Percentiles rank a stretch among this genome's conserved stretches.
phyloP scores from a whole-genome alignment of 257 asterid genomes.

The Apocynum venetum region DNA sequence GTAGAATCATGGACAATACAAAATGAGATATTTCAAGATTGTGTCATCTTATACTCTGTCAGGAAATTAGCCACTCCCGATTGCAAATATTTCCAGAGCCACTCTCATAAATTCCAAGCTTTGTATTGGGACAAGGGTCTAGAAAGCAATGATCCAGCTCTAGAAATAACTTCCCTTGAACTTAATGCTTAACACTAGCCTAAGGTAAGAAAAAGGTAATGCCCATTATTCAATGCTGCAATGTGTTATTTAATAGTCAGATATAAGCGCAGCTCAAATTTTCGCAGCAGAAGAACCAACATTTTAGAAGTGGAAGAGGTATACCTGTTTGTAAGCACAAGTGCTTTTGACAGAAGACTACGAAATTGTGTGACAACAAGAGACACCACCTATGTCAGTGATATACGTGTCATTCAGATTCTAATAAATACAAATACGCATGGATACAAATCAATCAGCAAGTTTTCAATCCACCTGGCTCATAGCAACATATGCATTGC shows the following conservation, averaged over 20 bases:
- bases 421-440: slow-evolving; percentile 11
- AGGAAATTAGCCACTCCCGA: neutral
- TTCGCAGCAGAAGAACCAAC: slow-evolving; percentile 7
- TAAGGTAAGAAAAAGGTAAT: neutral
- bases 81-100: neutral
- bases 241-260: neutral
- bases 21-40: neutral
- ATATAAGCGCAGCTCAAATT: neutral
- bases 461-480: slow-evolving; percentile 54
- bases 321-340: slow-evolving; percentile 88
- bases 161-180: neutral
- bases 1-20: neutral
- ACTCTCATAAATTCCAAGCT: neutral
- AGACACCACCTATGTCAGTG: slow-evolving; percentile 65
- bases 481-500: slow-evolving; percentile 85
- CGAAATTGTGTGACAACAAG: slow-evolving; percentile 78
- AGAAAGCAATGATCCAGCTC: neutral
- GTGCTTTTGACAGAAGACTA: slow-evolving; percentile 86
- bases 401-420: slow-evolving; percentile 14
- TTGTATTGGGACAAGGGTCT: neutral
- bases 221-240: neutral
- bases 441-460: slow-evolving; percentile 19
- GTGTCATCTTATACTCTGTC: neutral
- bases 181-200: neutral
- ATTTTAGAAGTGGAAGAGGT: slow-evolving; percentile 8